Evolutionary conservation across 345 rosid species (phyloP), one percentile per base, ranked within the genome.

Genomic region (Murraya paniculata): DNA sequence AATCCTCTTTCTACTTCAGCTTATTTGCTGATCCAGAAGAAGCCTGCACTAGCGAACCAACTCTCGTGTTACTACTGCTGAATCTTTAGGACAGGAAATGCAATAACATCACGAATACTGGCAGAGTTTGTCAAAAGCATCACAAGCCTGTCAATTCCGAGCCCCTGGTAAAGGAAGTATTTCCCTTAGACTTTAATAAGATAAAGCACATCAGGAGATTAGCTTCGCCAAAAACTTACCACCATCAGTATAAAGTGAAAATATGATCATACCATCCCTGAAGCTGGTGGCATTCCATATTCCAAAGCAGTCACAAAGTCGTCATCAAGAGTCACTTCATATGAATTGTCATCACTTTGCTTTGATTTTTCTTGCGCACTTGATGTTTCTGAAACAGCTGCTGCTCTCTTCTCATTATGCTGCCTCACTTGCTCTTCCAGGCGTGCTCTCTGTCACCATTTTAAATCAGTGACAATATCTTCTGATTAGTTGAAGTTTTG

Each of bases 271-370:
- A 96, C 99, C 99, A 94, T 92, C 82, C 99, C 99, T 9, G 97
- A 94, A 76, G 98, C 99, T 0, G 98, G 99, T 71, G 98, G 97
- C 98, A 96, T 93, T 85, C 99, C 98, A 31, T 94, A 96, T 83
- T 96, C 98, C 81, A 96, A 79, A 77, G 98, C 97, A 30, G 95
- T 92, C 77, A 96, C 84, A 80, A 96, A 96, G 91, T 93, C 99
- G n/a, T 93, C 97, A 48, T 96, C 98, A 18, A 96, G 89, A 66
- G 94, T 91, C 83, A 96, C 98, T 84, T 91, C 92, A 24, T 96
- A 93, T 10, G 93, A 83, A 45, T 87, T 89, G 48, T 95, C 95
- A 39, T 91, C 95, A 27, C 85, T 79, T 76, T 86, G 78, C 86
- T 85, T 80, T 25, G 64, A 41, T 33, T 82, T 78, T 55, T 45